Evolutionary conservation across 1,284 basidiomycete species (phyloP), one percentile per base, ranked within the genome.

Genomic region (Cryptococcus sp.): DNA sequence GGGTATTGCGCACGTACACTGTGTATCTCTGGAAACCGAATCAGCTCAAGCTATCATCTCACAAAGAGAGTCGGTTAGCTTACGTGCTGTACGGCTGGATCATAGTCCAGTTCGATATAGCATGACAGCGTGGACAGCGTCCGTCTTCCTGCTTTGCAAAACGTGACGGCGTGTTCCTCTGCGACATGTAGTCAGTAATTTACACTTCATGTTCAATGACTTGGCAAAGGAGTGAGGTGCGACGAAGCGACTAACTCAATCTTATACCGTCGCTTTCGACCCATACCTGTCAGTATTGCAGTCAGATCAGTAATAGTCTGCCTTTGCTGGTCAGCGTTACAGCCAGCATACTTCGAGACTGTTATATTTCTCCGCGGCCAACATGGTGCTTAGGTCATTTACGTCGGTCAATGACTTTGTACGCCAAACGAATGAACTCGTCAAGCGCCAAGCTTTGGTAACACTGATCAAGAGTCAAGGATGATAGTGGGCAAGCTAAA

Each of bases 1-100:
- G 13, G 10, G 41, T 52, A 19, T 51, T 52, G 22, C 25, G 44
- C 11, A 57, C 50, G 46, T 57, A 50, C 19, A 57, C n/a, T 5
- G 47, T 50, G 34, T 55, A 55, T 37, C 16, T 50, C 54, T 55
- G 26, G 26, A 2, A 10, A 34, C 29, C 29, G 10, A 8, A 29
- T 16, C 38, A 50, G 39, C 25, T 11, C 10, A 16, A 25, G 13
- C 17, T 5, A 34, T 47, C 25, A 54, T 29, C 46, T 16, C 11
- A 38, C 16, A 10, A 15, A 17, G n/a, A 5, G 25, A 11, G 20
- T 26, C 45, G 26, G 8, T 19, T 11, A 34, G 29, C 29, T 34
- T 34, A 34, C 29, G 29, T 34, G 29, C 5, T 10, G 29, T 8
- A 44, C n/a, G 8, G 8, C n/a, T 2, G 41, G 41, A 2, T 22